Evolutionary conservation across 371 early-diverging fungal genomes (phyloP), one percentile per base, ranked within the genome.

Genomic region (Mortierella sp.): DNA sequence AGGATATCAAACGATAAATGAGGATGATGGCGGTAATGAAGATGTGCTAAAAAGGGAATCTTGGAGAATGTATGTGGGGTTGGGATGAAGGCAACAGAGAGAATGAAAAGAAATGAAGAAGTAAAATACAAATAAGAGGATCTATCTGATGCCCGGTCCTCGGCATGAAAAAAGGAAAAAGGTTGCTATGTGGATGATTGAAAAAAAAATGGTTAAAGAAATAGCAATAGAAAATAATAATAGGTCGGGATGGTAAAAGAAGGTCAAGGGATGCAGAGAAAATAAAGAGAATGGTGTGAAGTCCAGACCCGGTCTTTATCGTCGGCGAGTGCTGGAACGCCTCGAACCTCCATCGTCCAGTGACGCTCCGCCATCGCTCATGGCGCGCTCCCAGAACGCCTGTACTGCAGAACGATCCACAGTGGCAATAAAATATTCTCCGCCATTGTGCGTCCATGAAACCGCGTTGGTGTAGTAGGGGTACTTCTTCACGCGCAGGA

Each of bases 381-480:
- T 72, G 10, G 75, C 79, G 48, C 87, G 84, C 75, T 91, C 90
- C 78, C 91, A 92, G 72, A 94, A 96, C 28, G 90, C 90, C 42
- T 91, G 89, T 34, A 96, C 83, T 3, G 93, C 90, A 21, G 90
- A 82, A 70, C 97, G 93, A 81, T 97, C 95, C 24, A 97, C 94
- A 31, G 96, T 96, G 68, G 97, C 96, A 48, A 98, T 92, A 86
- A 92, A 98, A 84, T 95, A 98, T 48, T 92, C 90, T 8, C 98
- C 98, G 28, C 96, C 94, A 80, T 95, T 97, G 79, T 93, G 94
- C 65, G 98, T 98, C 99, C 99, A 98, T 57, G 96, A 96, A 26
- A 98, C 98, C 24, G 95, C 93, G 82, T 96, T 96, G 38, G 94
- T 94, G 75, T 92, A 94, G 88, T 97, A 98, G 26, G 92, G 93